phyloP scores from a whole-genome alignment of 1,284 basidiomycete species.

The Albatrellus sp. region DNA sequence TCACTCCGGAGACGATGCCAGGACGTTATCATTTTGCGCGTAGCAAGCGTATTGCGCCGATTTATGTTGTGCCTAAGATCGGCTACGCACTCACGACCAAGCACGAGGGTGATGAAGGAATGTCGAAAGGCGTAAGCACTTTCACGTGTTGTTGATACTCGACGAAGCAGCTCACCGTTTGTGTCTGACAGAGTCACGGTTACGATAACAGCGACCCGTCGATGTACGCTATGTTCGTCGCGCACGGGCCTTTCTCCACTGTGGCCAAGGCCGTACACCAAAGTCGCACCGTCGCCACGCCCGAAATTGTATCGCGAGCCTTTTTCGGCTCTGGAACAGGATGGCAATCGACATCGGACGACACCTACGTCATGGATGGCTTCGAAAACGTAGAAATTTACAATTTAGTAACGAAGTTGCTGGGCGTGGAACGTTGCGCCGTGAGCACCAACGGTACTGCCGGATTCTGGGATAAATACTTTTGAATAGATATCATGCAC shows the following conservation, averaged over 20 bases:
- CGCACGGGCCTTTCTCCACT: slow-evolving; percentile 74
- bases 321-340: slow-evolving; percentile 31
- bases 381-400: slow-evolving; percentile 83
- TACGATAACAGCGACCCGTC: slow-evolving; percentile 67
- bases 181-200: slow-evolving; percentile 52
- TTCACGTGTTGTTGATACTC: not conserved
- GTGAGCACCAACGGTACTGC: slow-evolving; percentile 66
- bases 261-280: slow-evolving; percentile 46
- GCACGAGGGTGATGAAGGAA: slow-evolving; percentile 45
- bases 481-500: slow-evolving; percentile 21
- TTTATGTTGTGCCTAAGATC: slow-evolving; percentile 75
- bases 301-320: slow-evolving; percentile 15
- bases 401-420: slow-evolving; percentile 64
- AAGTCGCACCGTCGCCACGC: slow-evolving; percentile 11
- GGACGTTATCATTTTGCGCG: slow-evolving; percentile 63
- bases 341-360: slow-evolving; percentile 54
- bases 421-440: slow-evolving; percentile 47
- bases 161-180: not conserved
- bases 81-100: slow-evolving; percentile 62
- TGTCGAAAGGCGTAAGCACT: slow-evolving; percentile 64
- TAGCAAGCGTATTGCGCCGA: slow-evolving; percentile 69
- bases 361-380: slow-evolving; percentile 62
- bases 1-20: slow-evolving; percentile 74
- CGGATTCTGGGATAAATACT: slow-evolving; percentile 72
- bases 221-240: slow-evolving; percentile 87